These are phyloP conservation scores for Fagopyrum esculentum DNA, from an alignment of 148 eudicot genomes.

Conservation along the genomic window DNA sequence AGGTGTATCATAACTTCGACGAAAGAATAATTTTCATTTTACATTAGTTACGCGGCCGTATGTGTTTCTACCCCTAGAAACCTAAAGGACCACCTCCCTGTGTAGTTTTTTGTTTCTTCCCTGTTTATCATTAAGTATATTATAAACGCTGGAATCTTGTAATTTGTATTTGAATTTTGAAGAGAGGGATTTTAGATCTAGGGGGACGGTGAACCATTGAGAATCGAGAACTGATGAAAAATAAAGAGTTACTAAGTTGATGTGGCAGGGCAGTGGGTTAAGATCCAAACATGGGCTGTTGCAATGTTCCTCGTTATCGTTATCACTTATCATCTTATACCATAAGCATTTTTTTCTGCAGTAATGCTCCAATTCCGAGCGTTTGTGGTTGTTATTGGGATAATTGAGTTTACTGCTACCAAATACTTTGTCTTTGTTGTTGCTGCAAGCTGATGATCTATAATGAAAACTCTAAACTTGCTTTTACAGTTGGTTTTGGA, in stretches of 20 bases:
- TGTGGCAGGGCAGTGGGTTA: neutral
- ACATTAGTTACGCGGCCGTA: neutral
- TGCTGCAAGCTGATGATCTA: neutral
- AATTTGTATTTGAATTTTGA: neutral
- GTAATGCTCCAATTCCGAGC: neutral
- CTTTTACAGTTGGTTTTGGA: slow-evolving; percentile 64
- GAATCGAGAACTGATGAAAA: neutral
- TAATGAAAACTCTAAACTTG: slow-evolving; percentile 7
- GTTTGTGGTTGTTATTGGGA: neutral
- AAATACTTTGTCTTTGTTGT: neutral
- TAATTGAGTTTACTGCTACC: neutral
- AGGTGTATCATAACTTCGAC: neutral
- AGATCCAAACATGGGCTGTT: neutral
- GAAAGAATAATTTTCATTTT: neutral
- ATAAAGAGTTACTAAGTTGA: neutral
- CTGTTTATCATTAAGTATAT: neutral
- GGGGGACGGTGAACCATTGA: neutral
- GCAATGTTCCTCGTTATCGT: neutral
- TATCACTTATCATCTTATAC: neutral
- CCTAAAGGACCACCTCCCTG: neutral
- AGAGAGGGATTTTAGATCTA: neutral
- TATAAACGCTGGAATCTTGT: neutral
- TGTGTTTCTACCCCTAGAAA: neutral
- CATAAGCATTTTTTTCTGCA: neutral
- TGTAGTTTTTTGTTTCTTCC: neutral